Percentiles rank a stretch among this genome's conserved stretches.
Conservation (phyloP, 2,329 filamentous ascomycete species). For the Trichoderma sp. region DNA sequence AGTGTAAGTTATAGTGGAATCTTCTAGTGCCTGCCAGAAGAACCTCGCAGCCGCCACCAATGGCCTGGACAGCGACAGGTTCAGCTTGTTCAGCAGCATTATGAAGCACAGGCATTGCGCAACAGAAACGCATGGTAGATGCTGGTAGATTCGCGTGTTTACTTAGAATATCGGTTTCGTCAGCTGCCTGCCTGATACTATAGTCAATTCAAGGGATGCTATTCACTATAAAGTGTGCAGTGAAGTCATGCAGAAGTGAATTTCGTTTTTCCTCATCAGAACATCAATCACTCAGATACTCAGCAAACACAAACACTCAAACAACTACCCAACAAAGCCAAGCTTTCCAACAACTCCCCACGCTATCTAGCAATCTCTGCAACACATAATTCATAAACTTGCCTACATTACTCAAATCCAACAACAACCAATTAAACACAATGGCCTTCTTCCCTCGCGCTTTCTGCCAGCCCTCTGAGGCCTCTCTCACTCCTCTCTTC, state of each 20-base stretch:
- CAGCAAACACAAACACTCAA: conserved; percentile 35
- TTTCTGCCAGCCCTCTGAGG: conserved; percentile 54
- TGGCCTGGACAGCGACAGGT: neutral
- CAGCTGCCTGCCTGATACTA: conserved; percentile 31
- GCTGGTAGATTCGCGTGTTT: conserved; percentile 14
- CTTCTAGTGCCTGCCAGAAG: conserved; percentile 37
- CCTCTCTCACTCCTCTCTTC: conserved; percentile 64
- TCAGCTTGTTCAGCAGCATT: conserved; percentile 28
- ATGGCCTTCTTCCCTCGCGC: conserved; percentile 65
- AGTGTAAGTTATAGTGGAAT: conserved; percentile 21
- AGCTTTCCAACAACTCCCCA: neutral
- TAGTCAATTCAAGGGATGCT: conserved; percentile 31
- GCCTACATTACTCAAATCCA: neutral
- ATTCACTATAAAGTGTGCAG: conserved; percentile 40
- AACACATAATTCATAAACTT: neutral
- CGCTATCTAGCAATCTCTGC: neutral
- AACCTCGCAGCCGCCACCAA: conserved; percentile 26
- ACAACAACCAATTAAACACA: conserved; percentile 28
- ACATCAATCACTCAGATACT: conserved; percentile 32
- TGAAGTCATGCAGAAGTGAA: conserved; percentile 4
- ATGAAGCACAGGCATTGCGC: conserved; percentile 11
- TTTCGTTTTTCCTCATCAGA: conserved; percentile 31
- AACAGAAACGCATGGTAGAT: conserved; percentile 5
- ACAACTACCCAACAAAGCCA: conserved; percentile 8
- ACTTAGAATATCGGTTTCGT: conserved; percentile 35